Evolutionary conservation across 495 filamentous ascomycete species (phyloP).

Genomic region (Lophiotrema nucula): DNA sequence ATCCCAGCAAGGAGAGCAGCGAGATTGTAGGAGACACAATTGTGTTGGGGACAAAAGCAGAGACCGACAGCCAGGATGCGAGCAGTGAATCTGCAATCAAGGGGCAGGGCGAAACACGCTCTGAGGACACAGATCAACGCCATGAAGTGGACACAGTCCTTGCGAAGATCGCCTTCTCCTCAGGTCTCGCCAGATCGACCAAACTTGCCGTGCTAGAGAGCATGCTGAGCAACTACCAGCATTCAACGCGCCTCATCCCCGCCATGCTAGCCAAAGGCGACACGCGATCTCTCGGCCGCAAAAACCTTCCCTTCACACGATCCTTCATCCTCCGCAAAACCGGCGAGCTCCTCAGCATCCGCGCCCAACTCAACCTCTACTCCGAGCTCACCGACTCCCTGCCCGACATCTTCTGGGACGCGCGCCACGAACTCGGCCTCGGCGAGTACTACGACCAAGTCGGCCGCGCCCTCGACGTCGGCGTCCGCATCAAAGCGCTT

Average conservation of each 20-base stretch:
- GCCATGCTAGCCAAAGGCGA: constrained; percentile 63
- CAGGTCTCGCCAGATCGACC: constrained; percentile 89
- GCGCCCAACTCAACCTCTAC: constrained; percentile 93
- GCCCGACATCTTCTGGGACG: constrained; percentile 97
- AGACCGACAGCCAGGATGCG: constrained; percentile 7
- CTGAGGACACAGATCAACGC: constrained; percentile 37
- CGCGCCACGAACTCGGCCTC: constrained; percentile 73
- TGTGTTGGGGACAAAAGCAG: constrained; percentile 72
- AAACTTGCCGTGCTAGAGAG: constrained; percentile 92
- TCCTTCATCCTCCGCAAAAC: constrained; percentile 88
- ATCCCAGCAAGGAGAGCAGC: constrained; percentile 70
- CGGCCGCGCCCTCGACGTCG: constrained; percentile 83
- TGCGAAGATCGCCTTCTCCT: constrained; percentile 94
- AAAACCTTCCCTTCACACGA: constrained; percentile 63
- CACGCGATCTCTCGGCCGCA: constrained; percentile 35
- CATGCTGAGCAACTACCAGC: constrained; percentile 77
- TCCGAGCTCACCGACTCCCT: constrained; percentile 94
- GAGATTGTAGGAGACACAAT: constrained; percentile 87
- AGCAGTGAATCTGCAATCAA: neutral
- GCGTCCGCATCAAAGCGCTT: constrained; percentile 84
- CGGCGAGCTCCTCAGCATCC: constrained; percentile 83
- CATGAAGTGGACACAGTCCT: constrained; percentile 70
- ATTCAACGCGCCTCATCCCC: constrained; percentile 77
- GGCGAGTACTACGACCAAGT: constrained; percentile 95
- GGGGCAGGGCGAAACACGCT: constrained; percentile 10